phyloP scores from a whole-genome alignment of 192 early-diverging fungal species.

The Linnemannia zychae region DNA sequence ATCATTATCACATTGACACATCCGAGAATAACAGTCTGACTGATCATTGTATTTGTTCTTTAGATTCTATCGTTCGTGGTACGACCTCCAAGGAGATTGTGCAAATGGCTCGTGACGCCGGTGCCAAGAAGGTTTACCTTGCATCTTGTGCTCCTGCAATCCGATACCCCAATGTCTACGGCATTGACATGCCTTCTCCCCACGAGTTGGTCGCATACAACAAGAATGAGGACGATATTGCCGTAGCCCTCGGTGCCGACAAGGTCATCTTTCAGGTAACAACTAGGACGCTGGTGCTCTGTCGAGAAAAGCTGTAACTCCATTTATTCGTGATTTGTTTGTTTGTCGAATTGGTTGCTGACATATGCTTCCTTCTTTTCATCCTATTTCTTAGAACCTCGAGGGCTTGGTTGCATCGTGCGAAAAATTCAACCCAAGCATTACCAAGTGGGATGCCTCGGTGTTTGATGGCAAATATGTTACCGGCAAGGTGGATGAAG shows the following conservation, averaged over 20 bases:
- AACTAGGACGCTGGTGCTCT: not conserved
- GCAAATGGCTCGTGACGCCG: constrained; percentile 98
- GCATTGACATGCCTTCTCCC: constrained; percentile 99
- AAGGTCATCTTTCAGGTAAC: constrained; percentile 92
- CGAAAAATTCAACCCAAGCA: constrained; percentile 85
- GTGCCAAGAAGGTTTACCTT: constrained; percentile 99
- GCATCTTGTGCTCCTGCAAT: constrained; percentile 98
- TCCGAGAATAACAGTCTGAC: not conserved
- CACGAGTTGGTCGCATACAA: constrained; percentile 91
- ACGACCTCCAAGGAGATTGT: constrained; percentile 99
- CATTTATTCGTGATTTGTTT: too few species aligned
- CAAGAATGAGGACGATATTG: constrained; percentile 87
- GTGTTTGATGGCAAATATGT: constrained; percentile 98
- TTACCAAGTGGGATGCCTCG: constrained; percentile 93
- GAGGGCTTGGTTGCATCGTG: constrained; percentile 89
- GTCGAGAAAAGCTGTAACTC: too few species aligned
- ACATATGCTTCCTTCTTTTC: not conserved
- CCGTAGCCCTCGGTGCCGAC: constrained; percentile 94
- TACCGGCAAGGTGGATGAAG: constrained; percentile 79
- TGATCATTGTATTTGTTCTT: not conserved
- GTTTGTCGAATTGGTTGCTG: not conserved
- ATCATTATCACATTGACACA: not conserved
- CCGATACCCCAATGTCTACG: constrained; percentile 98
- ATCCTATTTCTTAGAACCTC: constrained; percentile 64
- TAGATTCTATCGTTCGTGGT: constrained; percentile 97